A percentile compares a stretch with the other conserved stretches of the same genome.
Conservation (phyloP, 108 stramenopile genomes). For the Skeletonema potamos region DNA sequence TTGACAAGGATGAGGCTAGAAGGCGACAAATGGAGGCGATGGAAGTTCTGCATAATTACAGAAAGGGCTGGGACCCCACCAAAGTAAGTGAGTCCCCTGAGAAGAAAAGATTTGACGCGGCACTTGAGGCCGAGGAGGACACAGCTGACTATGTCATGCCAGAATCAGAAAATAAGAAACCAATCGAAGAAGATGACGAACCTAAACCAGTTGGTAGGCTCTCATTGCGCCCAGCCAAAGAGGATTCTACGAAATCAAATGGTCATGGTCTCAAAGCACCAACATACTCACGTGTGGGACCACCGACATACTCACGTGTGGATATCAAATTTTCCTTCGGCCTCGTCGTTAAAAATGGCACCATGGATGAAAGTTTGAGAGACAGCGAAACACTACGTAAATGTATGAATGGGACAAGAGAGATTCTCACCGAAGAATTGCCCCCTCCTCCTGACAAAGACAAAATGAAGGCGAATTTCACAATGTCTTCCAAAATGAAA, state of each 20-base stretch:
- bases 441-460: slow-evolving; percentile 26
- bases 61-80: not conserved
- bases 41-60: slow-evolving; percentile 27
- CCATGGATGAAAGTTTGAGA: slow-evolving; percentile 31
- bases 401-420: slow-evolving; percentile 41
- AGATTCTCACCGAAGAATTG: slow-evolving; percentile 34
- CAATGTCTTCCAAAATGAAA: not conserved
- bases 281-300: slow-evolving; percentile 35
- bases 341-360: slow-evolving; percentile 28
- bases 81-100: slow-evolving; percentile 10
- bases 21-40: not conserved
- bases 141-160: not conserved
- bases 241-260: not conserved
- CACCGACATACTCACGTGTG: slow-evolving; percentile 35
- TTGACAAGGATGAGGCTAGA: not conserved
- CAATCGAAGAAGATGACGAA: not conserved
- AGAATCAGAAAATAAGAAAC: not conserved
- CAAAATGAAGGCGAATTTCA: not conserved
- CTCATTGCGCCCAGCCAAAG: not conserved
- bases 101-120: not conserved
- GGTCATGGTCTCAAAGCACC: not conserved
- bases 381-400: slow-evolving; percentile 44
- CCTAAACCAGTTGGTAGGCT: not conserved
- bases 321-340: slow-evolving; percentile 52
- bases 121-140: not conserved